phyloP scores from a whole-genome alignment of 1,284 basidiomycete genomes.

The Pterulicium gracile region DNA sequence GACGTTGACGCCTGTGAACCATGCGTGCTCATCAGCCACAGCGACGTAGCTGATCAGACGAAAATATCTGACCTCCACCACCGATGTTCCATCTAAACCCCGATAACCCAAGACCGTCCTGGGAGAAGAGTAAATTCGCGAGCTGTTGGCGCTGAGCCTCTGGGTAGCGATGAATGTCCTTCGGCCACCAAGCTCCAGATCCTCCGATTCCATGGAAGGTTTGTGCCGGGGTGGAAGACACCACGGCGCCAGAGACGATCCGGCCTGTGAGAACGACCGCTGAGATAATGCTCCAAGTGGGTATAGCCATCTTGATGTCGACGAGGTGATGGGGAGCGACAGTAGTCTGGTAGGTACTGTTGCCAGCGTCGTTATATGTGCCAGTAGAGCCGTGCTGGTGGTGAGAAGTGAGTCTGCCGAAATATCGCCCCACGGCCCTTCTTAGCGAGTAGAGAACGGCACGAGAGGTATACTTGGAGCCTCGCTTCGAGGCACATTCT shows the following conservation, averaged over 20 bases:
- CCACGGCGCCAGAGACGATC: conserved; percentile 5
- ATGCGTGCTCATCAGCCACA: neutral
- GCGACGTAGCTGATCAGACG: neutral
- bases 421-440: too few species aligned
- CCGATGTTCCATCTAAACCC: conserved; percentile 34
- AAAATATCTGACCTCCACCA: conserved; percentile 21
- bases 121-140: conserved; percentile 27
- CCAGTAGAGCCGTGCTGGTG: too few species aligned
- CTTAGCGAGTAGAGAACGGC: too few species aligned
- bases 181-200: conserved; percentile 36
- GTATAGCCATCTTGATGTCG: too few species aligned
- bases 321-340: too few species aligned
- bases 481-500: too few species aligned
- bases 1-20: conserved; percentile 18
- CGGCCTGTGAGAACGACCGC: neutral
- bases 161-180: conserved; percentile 30
- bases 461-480: too few species aligned
- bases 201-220: conserved; percentile 22
- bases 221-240: conserved; percentile 16
- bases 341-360: too few species aligned
- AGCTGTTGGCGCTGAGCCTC: conserved; percentile 26
- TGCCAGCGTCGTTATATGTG: too few species aligned
- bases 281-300: too few species aligned
- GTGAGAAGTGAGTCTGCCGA: too few species aligned
- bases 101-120: conserved; percentile 29